Percentiles rank a stretch among this genome's conserved stretches.
These are phyloP conservation scores for Hypsizygus marmoreus DNA, from an alignment of 768 basidiomycete species.

Conservation along the genomic window DNA sequence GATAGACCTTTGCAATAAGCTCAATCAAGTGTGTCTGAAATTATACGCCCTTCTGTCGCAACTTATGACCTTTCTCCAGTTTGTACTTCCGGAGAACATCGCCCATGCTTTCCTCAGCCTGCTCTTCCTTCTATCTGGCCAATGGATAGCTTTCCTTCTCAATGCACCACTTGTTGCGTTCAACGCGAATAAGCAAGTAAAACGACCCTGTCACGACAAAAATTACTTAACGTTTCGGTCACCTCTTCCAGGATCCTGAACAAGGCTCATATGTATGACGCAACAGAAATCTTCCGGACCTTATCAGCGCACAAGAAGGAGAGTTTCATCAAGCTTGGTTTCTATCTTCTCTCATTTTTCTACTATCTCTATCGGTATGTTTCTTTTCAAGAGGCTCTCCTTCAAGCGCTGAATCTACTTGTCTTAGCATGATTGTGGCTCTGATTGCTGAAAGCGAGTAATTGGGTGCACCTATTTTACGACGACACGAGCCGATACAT, in stretches of 20 bases:
- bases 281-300: slow-evolving; percentile 98
- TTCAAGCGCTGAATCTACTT: slow-evolving; percentile 2
- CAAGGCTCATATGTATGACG: slow-evolving; percentile 98
- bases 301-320: slow-evolving; percentile 94
- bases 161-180: slow-evolving; percentile 87
- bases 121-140: slow-evolving; percentile 91
- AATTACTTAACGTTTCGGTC: too few relatives aligned
- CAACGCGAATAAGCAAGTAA: slow-evolving; percentile 90
- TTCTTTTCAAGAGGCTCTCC: background rate
- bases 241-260: slow-evolving; percentile 69
- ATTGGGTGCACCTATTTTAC: slow-evolving; percentile 7
- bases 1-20: slow-evolving; percentile 99
- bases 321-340: slow-evolving; percentile 92
- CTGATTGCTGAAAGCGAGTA: slow-evolving; percentile 80
- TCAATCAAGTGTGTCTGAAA: slow-evolving; percentile 81
- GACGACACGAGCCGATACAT: slow-evolving; percentile 4
- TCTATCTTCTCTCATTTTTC: slow-evolving; percentile 90
- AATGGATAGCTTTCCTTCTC: slow-evolving; percentile 91
- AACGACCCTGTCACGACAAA: too few relatives aligned
- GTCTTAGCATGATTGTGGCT: slow-evolving; percentile 78
- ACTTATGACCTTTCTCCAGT: slow-evolving; percentile 49
- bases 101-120: slow-evolving; percentile 90
- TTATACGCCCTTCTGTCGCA: background rate
- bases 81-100: slow-evolving; percentile 94
- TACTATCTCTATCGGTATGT: slow-evolving; percentile 88